A percentile compares a stretch with the other conserved stretches of the same genome.
Evolutionary conservation across 2,329 filamentous ascomycete species (phyloP).

Genomic region (Claviceps spartinae): DNA sequence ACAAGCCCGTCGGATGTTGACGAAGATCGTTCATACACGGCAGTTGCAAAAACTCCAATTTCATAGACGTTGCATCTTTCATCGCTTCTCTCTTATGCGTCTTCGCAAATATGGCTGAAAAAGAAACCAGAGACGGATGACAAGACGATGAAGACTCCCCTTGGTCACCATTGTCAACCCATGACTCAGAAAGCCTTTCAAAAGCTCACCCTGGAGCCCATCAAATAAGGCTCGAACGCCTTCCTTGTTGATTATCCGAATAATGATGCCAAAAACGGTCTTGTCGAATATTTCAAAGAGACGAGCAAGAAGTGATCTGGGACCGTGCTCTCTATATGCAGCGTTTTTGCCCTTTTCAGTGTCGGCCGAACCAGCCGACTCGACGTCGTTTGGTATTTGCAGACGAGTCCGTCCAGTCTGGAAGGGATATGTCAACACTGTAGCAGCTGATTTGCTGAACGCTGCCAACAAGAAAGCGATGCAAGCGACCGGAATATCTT

Average conservation of each 20-base stretch:
- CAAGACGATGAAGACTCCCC: constrained; percentile 56
- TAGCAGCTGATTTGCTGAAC: constrained; percentile 64
- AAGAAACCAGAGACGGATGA: constrained; percentile 60
- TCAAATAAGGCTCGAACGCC: constrained; percentile 59
- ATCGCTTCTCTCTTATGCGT: constrained; percentile 7
- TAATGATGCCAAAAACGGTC: constrained; percentile 51
- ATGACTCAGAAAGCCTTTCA: constrained; percentile 76
- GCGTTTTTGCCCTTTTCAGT: constrained; percentile 6
- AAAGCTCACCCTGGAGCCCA: constrained; percentile 60
- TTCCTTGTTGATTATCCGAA: constrained; percentile 46
- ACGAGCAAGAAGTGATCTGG: constrained; percentile 5
- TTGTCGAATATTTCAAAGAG: constrained; percentile 16
- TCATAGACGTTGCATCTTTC: not conserved
- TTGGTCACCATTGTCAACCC: constrained; percentile 82
- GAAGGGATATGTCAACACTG: constrained; percentile 70
- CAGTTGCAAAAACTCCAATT: too few species aligned
- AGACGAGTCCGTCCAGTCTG: constrained; percentile 71
- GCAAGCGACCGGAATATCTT: constrained; percentile 25
- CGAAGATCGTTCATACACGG: not conserved
- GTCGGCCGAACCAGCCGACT: constrained; percentile 1
- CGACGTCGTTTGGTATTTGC: constrained; percentile 40
- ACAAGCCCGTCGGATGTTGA: not conserved
- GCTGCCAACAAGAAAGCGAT: constrained; percentile 46
- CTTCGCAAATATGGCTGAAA: constrained; percentile 15
- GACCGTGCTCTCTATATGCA: constrained; percentile 1